Conservation (phyloP, 2,329 filamentous ascomycete species). For the Aspergillus texensis region DNA sequence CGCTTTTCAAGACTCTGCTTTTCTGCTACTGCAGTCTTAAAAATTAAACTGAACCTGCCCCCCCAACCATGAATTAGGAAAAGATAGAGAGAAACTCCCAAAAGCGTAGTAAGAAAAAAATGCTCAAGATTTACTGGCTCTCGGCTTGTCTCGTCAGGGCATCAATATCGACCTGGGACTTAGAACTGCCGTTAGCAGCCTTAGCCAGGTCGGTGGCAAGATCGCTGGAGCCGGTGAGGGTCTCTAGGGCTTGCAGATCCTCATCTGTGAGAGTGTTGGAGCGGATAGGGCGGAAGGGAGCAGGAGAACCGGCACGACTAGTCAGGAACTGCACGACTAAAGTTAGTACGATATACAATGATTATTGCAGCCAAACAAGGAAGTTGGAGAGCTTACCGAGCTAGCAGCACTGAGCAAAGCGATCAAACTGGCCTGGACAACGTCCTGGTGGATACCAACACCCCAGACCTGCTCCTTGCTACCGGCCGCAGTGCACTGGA, state of each 20-base stretch:
- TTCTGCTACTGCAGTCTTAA: neutral
- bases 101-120: neutral
- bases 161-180: conserved; percentile 40
- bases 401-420: conserved; percentile 83
- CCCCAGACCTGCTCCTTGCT: conserved; percentile 57
- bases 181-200: conserved; percentile 27
- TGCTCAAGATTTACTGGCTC: conserved; percentile 24
- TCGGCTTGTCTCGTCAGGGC: conserved; percentile 42
- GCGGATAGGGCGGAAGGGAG: conserved; percentile 62
- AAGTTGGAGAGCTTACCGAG: conserved; percentile 64
- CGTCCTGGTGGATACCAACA: conserved; percentile 77
- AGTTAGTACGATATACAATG: conserved; percentile 1
- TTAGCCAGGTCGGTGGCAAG: conserved; percentile 19
- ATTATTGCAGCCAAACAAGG: neutral
- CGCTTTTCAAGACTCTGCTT: neutral
- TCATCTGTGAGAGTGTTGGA: conserved; percentile 53
- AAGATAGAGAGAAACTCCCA: neutral
- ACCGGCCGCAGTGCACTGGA: conserved; percentile 76
- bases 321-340: conserved; percentile 65
- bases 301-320: conserved; percentile 69
- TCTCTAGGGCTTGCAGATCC: conserved; percentile 48
- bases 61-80: conserved; percentile 6
- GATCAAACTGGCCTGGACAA: conserved; percentile 85
- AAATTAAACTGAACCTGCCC: neutral
- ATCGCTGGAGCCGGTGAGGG: conserved; percentile 34